Base-by-base conservation (phyloP, 805 yeast genomes). In the Gaillardinia entomophila region DNA sequence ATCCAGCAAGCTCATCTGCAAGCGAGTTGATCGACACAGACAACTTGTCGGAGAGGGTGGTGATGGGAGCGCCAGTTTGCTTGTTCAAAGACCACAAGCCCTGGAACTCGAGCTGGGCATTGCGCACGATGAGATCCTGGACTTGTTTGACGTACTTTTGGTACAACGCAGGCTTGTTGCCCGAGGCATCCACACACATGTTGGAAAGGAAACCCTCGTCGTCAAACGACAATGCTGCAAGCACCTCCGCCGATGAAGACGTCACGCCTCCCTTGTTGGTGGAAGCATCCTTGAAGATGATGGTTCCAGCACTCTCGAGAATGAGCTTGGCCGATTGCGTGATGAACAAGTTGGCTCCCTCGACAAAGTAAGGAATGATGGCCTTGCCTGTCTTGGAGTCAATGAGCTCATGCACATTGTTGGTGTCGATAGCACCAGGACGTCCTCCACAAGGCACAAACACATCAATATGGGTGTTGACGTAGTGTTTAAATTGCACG, bases 361-460 rank as follows among this genome's bases (percentile, higher is more conserved):
- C 98, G 36, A 92, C 96, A 55, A 90, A 77, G 62, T 81, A 87
- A 30, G 95, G 94, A 47, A 92, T 73, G 44, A 75, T 66, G 14
- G 84, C 60, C 60, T 82, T 80, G 36, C 92, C 94, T 19, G 89
- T 79, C 49, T 77, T 77, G 26, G 67, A 69, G 57, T 83, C 86
- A 45, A 92, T 75, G 48, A 87, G 75, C 33, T 64, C 64, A 41
- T 68, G 65, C 37, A 89, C 92, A 50, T 84, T 92, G 58, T 78
- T 81, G 42, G 89, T 77, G 58, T 89, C 94, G 57, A 90, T 79
- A 14, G 97, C 94, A 48, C 85, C 90, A 38, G 98, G 98, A 64
- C 98, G 82, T 47, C 98, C 98, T 60, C 98, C 98, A 63, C 98
- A 90, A 37, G 98, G 98, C 27, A 89, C 97, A 62, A 92, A 89